These are phyloP conservation scores for Bacterosira constricta DNA, from an alignment of 108 stramenopile genomes.

Conservation along the genomic window DNA sequence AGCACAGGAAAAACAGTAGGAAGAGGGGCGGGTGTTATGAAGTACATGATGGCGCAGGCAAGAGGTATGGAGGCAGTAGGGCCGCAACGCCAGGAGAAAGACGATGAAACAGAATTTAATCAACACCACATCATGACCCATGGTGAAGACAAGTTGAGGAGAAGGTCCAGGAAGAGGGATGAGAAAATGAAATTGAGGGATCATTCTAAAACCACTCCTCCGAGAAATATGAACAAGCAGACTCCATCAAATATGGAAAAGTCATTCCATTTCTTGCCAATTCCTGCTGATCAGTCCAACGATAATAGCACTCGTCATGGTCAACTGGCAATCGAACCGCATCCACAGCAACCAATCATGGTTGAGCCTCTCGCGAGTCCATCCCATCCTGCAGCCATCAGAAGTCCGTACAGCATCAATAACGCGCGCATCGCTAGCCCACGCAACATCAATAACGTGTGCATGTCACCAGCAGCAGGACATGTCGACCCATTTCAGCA, in stretches of 20 bases:
- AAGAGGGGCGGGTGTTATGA: slow-evolving; percentile 3
- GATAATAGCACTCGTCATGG: not conserved
- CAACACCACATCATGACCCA: not conserved
- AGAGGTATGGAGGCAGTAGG: not conserved
- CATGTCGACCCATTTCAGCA: slow-evolving; percentile 6
- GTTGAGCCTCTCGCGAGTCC: not conserved
- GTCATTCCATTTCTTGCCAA: not conserved
- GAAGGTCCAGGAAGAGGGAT: not conserved
- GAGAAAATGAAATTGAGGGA: not conserved
- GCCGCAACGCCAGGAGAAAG: not conserved
- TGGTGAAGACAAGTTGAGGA: not conserved
- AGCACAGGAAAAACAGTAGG: not conserved
- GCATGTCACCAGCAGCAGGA: no score
- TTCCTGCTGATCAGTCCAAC: not conserved
- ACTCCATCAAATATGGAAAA: not conserved
- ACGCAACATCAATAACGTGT: not conserved
- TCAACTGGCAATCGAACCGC: not conserved
- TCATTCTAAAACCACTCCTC: slow-evolving; percentile 30
- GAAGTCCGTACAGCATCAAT: not conserved
- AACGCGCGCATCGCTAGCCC: not conserved
- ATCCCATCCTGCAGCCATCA: not conserved
- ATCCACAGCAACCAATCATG: not conserved
- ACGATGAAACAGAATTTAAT: not conserved
- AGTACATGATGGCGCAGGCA: slow-evolving; percentile 10
- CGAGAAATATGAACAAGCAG: slow-evolving; percentile 23